phyloP scores from a whole-genome alignment of 768 basidiomycete genomes.

The Tubosaeta sp. region DNA sequence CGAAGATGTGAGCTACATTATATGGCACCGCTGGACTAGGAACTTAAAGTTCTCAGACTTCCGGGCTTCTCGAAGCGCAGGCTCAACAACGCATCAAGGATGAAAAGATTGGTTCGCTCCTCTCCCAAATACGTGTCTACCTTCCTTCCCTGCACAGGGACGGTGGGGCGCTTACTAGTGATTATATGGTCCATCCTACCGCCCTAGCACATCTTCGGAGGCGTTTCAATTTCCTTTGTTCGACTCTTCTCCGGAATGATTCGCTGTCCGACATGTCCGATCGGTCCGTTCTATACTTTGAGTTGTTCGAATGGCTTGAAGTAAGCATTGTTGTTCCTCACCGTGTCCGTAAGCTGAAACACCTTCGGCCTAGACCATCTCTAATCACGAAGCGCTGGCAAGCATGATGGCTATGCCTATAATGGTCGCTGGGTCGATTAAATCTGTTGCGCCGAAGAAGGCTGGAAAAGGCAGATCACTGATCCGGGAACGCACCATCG shows the following conservation, averaged over 20 bases:
- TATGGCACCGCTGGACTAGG: background rate
- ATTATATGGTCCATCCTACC: constrained; percentile 90
- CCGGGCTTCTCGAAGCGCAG: constrained; percentile 76
- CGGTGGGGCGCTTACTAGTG: constrained; percentile 76
- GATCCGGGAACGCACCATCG: constrained; percentile 74
- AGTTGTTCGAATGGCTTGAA: constrained; percentile 90
- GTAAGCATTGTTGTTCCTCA: constrained; percentile 36
- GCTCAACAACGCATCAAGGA: constrained; percentile 73
- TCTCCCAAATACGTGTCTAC: constrained; percentile 72
- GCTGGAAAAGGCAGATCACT: constrained; percentile 40
- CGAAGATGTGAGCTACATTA: constrained; percentile 69
- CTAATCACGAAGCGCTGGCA: constrained; percentile 87
- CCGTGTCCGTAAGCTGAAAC: background rate
- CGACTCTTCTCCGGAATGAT: constrained; percentile 83
- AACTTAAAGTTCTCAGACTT: constrained; percentile 45
- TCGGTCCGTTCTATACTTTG: constrained; percentile 77
- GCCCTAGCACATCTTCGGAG: constrained; percentile 87
- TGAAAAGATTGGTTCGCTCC: constrained; percentile 61
- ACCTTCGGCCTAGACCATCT: constrained; percentile 63
- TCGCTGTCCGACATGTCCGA: constrained; percentile 95
- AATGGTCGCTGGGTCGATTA: constrained; percentile 75
- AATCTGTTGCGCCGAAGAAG: constrained; percentile 57
- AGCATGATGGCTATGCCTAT: constrained; percentile 98
- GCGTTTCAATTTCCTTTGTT: constrained; percentile 85
- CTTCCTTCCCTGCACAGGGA: constrained; percentile 76